phyloP scores from a whole-genome alignment of 2,329 filamentous ascomycete species.

The Lasiodiplodia theobromae region DNA sequence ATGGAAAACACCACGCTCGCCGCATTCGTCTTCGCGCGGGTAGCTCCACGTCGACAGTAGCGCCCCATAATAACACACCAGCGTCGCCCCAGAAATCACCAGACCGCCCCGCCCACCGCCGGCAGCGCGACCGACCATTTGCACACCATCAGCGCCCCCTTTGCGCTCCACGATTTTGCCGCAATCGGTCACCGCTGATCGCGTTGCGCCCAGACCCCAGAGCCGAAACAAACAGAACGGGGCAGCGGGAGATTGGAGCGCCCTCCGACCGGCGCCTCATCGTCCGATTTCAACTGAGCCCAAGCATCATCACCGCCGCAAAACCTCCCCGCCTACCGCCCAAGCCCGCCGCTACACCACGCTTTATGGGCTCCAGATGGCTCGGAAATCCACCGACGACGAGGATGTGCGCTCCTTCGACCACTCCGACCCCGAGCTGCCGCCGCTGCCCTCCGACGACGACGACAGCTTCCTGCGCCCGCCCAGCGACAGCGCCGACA shows the following conservation, averaged over 20 bases:
- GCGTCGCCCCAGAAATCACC: slow-evolving; percentile 11
- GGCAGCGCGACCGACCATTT: slow-evolving; percentile 17
- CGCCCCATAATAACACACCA: not conserved
- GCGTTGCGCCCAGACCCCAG: slow-evolving; percentile 21
- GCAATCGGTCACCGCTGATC: slow-evolving; percentile 29
- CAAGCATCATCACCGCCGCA: slow-evolving; percentile 14
- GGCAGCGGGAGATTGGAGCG: slow-evolving; percentile 20
- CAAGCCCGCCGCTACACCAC: slow-evolving; percentile 18
- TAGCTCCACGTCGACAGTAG: not conserved
- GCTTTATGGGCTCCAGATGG: slow-evolving; percentile 36
- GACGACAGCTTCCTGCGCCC: slow-evolving; percentile 49
- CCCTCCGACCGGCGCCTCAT: slow-evolving; percentile 15
- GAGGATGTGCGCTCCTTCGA: slow-evolving; percentile 46
- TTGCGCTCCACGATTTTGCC: slow-evolving; percentile 24
- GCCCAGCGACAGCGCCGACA: slow-evolving; percentile 37
- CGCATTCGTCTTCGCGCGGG: not conserved
- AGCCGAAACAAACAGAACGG: not conserved
- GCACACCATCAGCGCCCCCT: slow-evolving; percentile 28
- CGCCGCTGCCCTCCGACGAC: slow-evolving; percentile 49
- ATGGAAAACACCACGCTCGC: slow-evolving; percentile 24
- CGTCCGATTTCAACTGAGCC: slow-evolving; percentile 10
- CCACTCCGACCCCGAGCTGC: slow-evolving; percentile 47
- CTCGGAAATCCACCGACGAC: slow-evolving; percentile 38
- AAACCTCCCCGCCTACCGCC: slow-evolving; percentile 1
- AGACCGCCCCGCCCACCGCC: slow-evolving; percentile 6